Evolutionary conservation across 2,329 filamentous ascomycete species (phyloP).

Genomic region (Verticillium albo-atrum): DNA sequence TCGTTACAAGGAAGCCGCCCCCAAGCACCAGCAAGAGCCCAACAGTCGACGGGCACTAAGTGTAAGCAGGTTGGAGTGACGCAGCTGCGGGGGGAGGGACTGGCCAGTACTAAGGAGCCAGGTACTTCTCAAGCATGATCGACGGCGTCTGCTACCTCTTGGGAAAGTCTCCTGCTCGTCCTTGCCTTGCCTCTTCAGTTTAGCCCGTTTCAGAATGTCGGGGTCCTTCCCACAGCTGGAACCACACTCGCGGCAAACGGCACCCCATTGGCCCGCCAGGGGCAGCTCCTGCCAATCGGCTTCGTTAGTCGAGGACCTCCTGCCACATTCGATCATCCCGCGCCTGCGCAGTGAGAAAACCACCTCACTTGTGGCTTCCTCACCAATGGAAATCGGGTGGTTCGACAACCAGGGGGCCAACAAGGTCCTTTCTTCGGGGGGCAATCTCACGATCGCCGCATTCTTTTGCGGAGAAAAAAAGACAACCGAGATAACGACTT

Average conservation of each 20-base stretch:
- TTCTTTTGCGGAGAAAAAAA: not conserved
- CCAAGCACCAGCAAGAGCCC: not conserved
- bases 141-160: too few relatives aligned
- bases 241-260: not conserved
- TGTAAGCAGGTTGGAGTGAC: not conserved
- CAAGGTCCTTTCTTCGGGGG: not conserved
- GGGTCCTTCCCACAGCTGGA: not conserved
- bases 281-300: not conserved
- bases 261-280: not conserved
- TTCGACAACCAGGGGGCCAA: not conserved
- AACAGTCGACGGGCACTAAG: not conserved
- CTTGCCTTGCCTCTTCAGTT: not conserved
- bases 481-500: not conserved
- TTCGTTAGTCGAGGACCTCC: not conserved
- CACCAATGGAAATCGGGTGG: not conserved
- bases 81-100: not conserved
- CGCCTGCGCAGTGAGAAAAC: not conserved
- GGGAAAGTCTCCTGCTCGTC: not conserved
- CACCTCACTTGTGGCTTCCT: not conserved
- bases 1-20: not conserved
- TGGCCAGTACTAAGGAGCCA: not conserved
- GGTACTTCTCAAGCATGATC: too few relatives aligned
- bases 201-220: conserved; percentile 2
- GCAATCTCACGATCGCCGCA: not conserved
- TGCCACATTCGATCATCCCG: not conserved